A percentile compares a stretch with the other conserved stretches of the same genome.
These are phyloP conservation scores for Penicillium glabrum DNA, from an alignment of 2,329 filamentous ascomycete species.

Conservation along the genomic window DNA sequence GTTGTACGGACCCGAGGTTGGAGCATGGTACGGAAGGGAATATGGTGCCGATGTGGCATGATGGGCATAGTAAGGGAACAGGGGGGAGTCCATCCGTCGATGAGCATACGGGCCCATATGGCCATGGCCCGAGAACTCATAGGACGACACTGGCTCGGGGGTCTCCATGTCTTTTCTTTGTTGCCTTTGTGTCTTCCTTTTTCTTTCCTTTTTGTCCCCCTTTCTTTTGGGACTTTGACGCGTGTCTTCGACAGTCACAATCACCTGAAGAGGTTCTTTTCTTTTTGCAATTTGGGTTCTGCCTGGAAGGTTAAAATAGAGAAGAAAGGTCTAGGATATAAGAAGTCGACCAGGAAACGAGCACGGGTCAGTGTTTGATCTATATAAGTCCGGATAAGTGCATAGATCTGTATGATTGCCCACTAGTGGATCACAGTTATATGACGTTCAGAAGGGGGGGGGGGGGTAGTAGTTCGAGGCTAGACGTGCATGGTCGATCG, in stretches of 20 bases:
- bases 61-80: constrained; percentile 41
- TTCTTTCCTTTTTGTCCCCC: neutral
- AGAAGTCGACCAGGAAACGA: neutral
- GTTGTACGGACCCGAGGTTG: constrained; percentile 30
- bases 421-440: neutral
- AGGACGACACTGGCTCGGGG: constrained; percentile 38
- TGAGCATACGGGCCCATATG: constrained; percentile 33
- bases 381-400: neutral
- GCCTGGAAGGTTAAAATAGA: neutral
- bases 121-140: constrained; percentile 39
- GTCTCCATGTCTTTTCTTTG: constrained; percentile 35
- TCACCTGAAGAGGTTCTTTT: neutral
- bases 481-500: constrained; percentile 19
- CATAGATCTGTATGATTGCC: neutral
- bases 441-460: neutral
- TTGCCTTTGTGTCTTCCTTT: neutral
- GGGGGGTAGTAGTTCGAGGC: constrained; percentile 11
- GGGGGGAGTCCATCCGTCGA: constrained; percentile 39
- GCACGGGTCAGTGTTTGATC: neutral
- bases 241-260: too few species aligned
- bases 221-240: neutral
- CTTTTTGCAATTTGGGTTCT: constrained; percentile 2
- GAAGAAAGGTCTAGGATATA: neutral
- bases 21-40: constrained; percentile 37
- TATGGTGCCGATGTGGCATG: constrained; percentile 35